Base-by-base conservation (phyloP, 2,329 filamentous ascomycete species). In the Curvularia sp. region DNA sequence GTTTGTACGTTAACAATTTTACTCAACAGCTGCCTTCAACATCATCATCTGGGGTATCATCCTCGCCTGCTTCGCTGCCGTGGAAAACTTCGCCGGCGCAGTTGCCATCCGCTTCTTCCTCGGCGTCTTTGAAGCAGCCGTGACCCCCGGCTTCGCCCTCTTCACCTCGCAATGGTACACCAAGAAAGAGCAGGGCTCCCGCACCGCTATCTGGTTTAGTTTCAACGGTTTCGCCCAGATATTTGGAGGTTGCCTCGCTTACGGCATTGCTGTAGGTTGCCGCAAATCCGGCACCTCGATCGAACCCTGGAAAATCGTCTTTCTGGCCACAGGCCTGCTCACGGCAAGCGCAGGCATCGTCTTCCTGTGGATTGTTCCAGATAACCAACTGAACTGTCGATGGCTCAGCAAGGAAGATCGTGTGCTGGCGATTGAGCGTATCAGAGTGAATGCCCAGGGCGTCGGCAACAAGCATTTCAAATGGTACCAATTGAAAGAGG, bases 131-230 rank as follows among this genome's bases (percentile, higher is more conserved):
- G 89, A 92, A 71, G 81, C 87, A 0, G 86, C 88, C 0, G 87
- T 91, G 1, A 89, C 87, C 0, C 89, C 89, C 0, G 88, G 88
- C 0, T 90, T 90, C 65, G 85, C 86, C 0, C 79, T 91, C 1
- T 82, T 91, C 64, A 90, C 88, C 1, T 85, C 81, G 3, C 87
- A 90, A 76, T 91, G 88, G 88, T 92, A 90, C 66, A 91, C 89
- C 0, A 87, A 87, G 72, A 81, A 81, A 53, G 89, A 91, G 71
- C 88, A 91, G 76, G 86, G 85, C 1, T 78, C 81, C 0, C 79
- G 89, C 8, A 85, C 84, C 1, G 84, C 83, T 4, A 84, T 90
- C 55, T 91, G 89, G 89, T 90, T 90, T 76, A 83, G 80, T 49
- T 89, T 88, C 78, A 89, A 88, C 61, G 87, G 87, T 2, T 83